Evolutionary conservation across 2,329 filamentous ascomycete species (phyloP).

Genomic region (Ophiostoma sp.): DNA sequence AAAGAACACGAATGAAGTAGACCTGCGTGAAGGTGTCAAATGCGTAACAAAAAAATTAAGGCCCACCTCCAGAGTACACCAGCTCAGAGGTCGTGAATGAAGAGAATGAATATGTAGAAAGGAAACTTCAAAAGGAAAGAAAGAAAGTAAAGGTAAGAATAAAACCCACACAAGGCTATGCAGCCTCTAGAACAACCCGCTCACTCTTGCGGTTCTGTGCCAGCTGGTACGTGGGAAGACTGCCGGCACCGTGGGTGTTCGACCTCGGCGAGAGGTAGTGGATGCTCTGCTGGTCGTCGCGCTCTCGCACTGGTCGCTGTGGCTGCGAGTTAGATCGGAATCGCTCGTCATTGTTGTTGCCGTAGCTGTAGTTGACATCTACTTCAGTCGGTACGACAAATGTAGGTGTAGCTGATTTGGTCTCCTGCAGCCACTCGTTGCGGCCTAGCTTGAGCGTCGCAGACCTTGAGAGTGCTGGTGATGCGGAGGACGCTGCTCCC

Average conservation of each 20-base stretch:
- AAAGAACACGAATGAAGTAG: too few relatives aligned
- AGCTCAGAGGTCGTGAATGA: not conserved
- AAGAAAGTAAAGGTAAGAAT: not conserved
- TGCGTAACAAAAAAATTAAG: not conserved
- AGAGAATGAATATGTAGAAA: not conserved
- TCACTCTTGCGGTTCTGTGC: constrained; percentile 48
- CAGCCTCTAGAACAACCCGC: constrained; percentile 34
- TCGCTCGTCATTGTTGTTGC: not conserved
- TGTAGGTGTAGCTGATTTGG: constrained; percentile 42
- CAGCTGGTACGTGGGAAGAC: constrained; percentile 27
- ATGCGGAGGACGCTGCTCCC: constrained; percentile 15
- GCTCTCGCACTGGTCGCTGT: not conserved
- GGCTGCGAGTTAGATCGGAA: not conserved
- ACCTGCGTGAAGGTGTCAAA: not conserved
- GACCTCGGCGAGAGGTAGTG: constrained; percentile 28
- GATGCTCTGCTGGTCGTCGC: constrained; percentile 6
- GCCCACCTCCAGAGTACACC: not conserved
- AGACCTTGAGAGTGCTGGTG: constrained; percentile 19
- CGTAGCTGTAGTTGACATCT: constrained; percentile 10
- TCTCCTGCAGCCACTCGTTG: constrained; percentile 37
- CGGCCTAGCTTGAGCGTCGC: constrained; percentile 29
- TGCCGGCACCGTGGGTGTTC: not conserved
- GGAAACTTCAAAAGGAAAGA: constrained; percentile 9
- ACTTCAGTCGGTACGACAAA: constrained; percentile 37
- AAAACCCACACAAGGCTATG: not conserved